Evolutionary conservation across 345 rosid species (phyloP).

Genomic region (Ceriops zippeliana): DNA sequence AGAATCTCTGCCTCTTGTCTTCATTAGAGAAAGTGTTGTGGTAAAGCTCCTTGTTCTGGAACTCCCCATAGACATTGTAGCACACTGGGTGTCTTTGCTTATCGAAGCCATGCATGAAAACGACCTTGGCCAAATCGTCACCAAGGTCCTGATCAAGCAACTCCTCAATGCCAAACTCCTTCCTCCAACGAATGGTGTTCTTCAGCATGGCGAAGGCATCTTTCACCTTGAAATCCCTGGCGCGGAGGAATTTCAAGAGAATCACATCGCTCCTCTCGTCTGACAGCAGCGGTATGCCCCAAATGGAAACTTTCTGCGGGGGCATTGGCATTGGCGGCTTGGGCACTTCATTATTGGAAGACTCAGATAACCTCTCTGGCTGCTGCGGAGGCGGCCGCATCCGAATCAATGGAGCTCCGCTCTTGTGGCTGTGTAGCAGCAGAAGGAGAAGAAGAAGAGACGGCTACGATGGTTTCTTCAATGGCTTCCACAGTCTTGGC

Average conservation of each 20-base stretch:
- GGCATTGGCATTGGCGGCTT: background rate
- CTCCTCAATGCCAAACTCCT: slow-evolving; percentile 28
- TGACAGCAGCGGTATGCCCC: slow-evolving; percentile 23
- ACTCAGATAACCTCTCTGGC: background rate
- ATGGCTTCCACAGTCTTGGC: slow-evolving; percentile 31
- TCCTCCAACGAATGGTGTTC: slow-evolving; percentile 32
- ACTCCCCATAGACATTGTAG: slow-evolving; percentile 32
- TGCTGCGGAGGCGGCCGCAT: background rate
- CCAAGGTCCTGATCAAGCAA: slow-evolving; percentile 25
- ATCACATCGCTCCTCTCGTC: slow-evolving; percentile 34
- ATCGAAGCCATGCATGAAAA: slow-evolving; percentile 30
- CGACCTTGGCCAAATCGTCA: slow-evolving; percentile 21
- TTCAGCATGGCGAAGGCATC: slow-evolving; percentile 30
- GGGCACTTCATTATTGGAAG: too few relatives aligned
- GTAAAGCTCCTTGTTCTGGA: slow-evolving; percentile 28
- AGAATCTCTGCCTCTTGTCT: slow-evolving; percentile 25
- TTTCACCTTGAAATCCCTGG: slow-evolving; percentile 26
- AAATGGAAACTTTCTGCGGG: slow-evolving; percentile 13
- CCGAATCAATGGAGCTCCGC: background rate
- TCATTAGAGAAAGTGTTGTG: slow-evolving; percentile 19
- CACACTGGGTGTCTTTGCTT: slow-evolving; percentile 32
- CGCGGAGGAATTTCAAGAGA: slow-evolving; percentile 28
- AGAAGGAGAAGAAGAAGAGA: slow-evolving; percentile 19
- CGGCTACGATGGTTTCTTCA: slow-evolving; percentile 29
- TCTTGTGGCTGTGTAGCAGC: slow-evolving; percentile 13